Percentiles rank a stretch among this genome's conserved stretches.
Conservation (phyloP, 2,329 filamentous ascomycete genomes). For the Periglandula ipomoeae region DNA sequence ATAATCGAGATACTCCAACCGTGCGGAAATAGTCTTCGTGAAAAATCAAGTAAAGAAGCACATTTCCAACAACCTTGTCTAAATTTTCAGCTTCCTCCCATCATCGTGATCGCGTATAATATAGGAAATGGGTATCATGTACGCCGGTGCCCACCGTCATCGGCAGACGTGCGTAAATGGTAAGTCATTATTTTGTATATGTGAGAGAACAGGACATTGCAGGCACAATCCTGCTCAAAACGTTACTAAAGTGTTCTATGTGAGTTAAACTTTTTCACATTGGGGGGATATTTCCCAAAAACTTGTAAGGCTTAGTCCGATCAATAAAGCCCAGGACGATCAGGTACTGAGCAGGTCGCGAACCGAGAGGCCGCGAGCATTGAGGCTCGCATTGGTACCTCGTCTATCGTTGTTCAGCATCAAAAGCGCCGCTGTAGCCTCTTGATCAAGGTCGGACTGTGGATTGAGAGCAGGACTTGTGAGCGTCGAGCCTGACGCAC, state of each 20-base stretch:
- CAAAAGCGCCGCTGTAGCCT: conserved; percentile 75
- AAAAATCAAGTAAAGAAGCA: too few relatives aligned
- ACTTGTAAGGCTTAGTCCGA: too few relatives aligned
- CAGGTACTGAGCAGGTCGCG: conserved; percentile 44
- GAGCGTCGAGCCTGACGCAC: conserved; percentile 39
- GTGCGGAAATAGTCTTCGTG: too few relatives aligned
- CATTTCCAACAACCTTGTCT: not conserved
- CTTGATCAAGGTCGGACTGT: conserved; percentile 55
- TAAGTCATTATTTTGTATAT: not conserved
- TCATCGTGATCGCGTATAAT: not conserved
- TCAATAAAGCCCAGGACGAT: conserved; percentile 13
- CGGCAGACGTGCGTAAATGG: not conserved
- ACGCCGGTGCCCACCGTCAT: not conserved
- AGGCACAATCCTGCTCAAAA: not conserved
- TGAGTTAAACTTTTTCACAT: not conserved
- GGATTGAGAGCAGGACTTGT: conserved; percentile 50
- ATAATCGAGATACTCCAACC: too few relatives aligned
- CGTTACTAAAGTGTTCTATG: not conserved
- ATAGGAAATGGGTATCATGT: conserved; percentile 4
- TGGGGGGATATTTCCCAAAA: too few relatives aligned
- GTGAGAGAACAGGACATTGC: not conserved
- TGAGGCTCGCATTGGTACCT: conserved; percentile 23
- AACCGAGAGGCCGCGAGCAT: conserved; percentile 43
- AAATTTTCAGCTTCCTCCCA: not conserved
- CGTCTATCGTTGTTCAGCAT: conserved; percentile 80